Evolutionary conservation across 768 basidiomycete species (phyloP), one percentile per base, ranked within the genome.

Genomic region (Omphalotus guepiniiformis): DNA sequence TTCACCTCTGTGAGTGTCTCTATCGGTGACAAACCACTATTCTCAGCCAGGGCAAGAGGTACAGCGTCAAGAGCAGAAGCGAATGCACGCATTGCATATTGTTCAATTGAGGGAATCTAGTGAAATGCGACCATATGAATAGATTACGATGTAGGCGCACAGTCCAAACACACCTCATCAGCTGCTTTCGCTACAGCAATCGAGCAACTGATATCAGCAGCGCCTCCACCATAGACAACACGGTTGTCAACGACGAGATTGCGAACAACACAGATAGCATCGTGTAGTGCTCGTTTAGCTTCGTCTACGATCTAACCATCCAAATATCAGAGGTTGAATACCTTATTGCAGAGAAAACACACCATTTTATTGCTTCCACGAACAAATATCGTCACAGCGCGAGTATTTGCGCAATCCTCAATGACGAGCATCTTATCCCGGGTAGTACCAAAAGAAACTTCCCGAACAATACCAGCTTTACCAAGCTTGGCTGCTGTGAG

Each of bases 71-170:
- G 73, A 12, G 96, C 95, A 27, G 90, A 88, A 3, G 96, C 79
- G 64, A 98, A 99, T n/a, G 96, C 94, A 40, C 95, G 86, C 94
- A 99, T 97, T 2, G 96, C 96, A 61, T 99, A 99, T 73, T 99
- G 96, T 69, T 99, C 96, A 59, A 99, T 97, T 23, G 92, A 79
- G 1, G 96, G 86, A 55, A 96, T 95, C 90, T 93, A 48, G 28
- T 13, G 2, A 46, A 38, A 6, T 25, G 18, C 19, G 21, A 16
- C 21, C 11, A 39, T 28, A 30, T 38, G 18, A 35, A 45, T 29
- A 54, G 34, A 47, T 42, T n/a, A 21, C 18, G 16, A 28, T 6
- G 42, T n/a, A 28, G 1, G 16, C 49, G 37, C 21, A 25, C 12
- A 39, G 12, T 39, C 16, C n/a, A 16, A 21, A 57, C 70, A 16